Evolutionary conservation across 2,329 filamentous ascomycete species (phyloP).

Genomic region (Aspergillus sergii): DNA sequence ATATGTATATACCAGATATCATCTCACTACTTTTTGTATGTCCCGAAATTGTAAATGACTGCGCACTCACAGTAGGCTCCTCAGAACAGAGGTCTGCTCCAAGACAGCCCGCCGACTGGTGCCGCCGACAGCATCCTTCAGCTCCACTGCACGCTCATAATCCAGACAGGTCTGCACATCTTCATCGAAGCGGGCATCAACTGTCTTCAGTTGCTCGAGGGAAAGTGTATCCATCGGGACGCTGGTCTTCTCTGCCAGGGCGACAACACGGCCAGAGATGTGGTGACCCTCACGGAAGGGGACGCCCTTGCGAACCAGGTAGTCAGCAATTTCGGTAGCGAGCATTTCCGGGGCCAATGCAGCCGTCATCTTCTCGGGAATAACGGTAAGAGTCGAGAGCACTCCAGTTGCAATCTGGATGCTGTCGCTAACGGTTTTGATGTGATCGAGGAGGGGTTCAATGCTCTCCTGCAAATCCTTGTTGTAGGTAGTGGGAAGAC

Average conservation of each 20-base stretch:
- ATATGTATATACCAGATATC: slow-evolving; percentile 3
- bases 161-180: slow-evolving; percentile 74
- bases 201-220: slow-evolving; percentile 65
- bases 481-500: slow-evolving; percentile 81
- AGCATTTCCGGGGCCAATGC: slow-evolving; percentile 83
- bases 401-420: slow-evolving; percentile 82
- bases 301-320: slow-evolving; percentile 56
- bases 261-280: slow-evolving; percentile 72
- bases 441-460: slow-evolving; percentile 81
- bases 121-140: slow-evolving; percentile 74
- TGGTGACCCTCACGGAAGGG: slow-evolving; percentile 82
- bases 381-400: slow-evolving; percentile 69
- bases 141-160: slow-evolving; percentile 82
- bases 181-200: slow-evolving; percentile 70
- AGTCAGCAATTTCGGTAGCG: slow-evolving; percentile 58
- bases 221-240: slow-evolving; percentile 71
- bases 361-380: slow-evolving; percentile 75
- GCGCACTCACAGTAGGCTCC: slow-evolving; percentile 50
- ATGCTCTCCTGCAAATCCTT: slow-evolving; percentile 90
- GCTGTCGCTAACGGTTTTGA: slow-evolving; percentile 80
- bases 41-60: slow-evolving; percentile 4
- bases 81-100: slow-evolving; percentile 68
- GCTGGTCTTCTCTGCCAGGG: slow-evolving; percentile 67
- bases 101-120: slow-evolving; percentile 72
- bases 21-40: slow-evolving; percentile 4